Evolutionary conservation across 73 alveolate genomes (phyloP).

Genomic region (Durusdinium trenchii): DNA sequence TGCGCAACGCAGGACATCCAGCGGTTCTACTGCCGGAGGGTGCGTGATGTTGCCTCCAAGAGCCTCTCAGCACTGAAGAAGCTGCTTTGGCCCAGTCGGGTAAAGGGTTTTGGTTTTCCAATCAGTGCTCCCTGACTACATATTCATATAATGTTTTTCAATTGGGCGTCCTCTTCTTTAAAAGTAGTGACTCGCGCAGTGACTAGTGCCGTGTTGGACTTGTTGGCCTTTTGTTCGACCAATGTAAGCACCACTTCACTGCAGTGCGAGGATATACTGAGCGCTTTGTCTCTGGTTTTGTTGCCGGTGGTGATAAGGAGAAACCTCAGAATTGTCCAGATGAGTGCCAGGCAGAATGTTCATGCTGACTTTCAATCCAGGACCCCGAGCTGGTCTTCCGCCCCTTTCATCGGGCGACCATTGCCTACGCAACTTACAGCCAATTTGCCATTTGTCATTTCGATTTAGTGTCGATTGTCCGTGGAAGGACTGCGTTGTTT

Average conservation of each 20-base stretch:
- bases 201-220: too few species aligned
- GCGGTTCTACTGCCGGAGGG: conserved; percentile 64
- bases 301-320: neutral
- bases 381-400: neutral
- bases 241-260: too few species aligned
- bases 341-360: neutral
- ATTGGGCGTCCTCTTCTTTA: too few species aligned
- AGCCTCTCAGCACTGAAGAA: neutral
- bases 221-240: too few species aligned
- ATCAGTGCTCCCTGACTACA: too few species aligned
- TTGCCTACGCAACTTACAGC: conserved; percentile 44
- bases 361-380: neutral
- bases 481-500: too few species aligned
- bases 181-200: too few species aligned
- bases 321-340: neutral
- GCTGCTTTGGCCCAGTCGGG: too few species aligned
- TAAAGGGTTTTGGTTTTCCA: too few species aligned
- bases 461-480: too few species aligned
- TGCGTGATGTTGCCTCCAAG: conserved; percentile 43
- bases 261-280: neutral
- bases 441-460: too few species aligned
- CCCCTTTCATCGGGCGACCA: neutral
- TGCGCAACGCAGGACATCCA: conserved; percentile 10
- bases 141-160: too few species aligned
- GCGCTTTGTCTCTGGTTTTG: neutral